Conservation (phyloP, 352 stramenopile species). For the Globisporangium irregulare region DNA sequence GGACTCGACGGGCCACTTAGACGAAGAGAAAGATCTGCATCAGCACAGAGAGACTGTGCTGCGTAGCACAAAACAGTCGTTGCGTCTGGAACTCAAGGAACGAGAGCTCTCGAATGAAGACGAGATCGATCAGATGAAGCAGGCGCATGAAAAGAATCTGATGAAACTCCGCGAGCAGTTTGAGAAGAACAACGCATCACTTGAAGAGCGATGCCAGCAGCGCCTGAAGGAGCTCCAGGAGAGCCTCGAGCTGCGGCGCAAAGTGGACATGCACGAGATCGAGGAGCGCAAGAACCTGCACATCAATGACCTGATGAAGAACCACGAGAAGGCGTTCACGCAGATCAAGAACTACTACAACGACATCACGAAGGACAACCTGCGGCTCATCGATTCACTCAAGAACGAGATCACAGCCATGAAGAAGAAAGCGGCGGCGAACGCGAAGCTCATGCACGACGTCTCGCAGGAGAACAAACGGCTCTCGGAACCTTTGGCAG, state of each 20-base stretch:
- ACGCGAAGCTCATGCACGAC: slow-evolving; percentile 92
- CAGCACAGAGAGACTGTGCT: slow-evolving; percentile 58
- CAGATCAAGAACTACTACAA: slow-evolving; percentile 97
- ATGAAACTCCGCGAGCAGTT: slow-evolving; percentile 90
- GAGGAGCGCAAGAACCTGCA: slow-evolving; percentile 95
- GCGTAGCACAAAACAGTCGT: slow-evolving; percentile 67
- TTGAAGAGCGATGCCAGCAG: slow-evolving; percentile 71
- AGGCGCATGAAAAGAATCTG: slow-evolving; percentile 92
- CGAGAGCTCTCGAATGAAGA: slow-evolving; percentile 83
- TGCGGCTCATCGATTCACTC: slow-evolving; percentile 90
- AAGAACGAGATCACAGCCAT: slow-evolving; percentile 92
- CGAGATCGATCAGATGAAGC: slow-evolving; percentile 88
- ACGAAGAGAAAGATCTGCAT: slow-evolving; percentile 77
- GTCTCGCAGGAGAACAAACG: slow-evolving; percentile 92
- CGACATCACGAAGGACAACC: slow-evolving; percentile 93
- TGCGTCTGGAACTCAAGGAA: slow-evolving; percentile 84
- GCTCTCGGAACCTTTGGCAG: slow-evolving; percentile 83
- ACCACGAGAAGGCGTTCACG: slow-evolving; percentile 91
- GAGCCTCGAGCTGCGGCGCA: slow-evolving; percentile 89
- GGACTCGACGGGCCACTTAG: slow-evolving; percentile 61
- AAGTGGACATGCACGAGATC: slow-evolving; percentile 93
- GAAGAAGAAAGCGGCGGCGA: slow-evolving; percentile 89
- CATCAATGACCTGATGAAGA: slow-evolving; percentile 95
- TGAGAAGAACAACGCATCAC: slow-evolving; percentile 76
- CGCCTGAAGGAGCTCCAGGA: slow-evolving; percentile 70